Base-by-base conservation (phyloP, 495 filamentous ascomycete species). In the Sordaria brevicollis region DNA sequence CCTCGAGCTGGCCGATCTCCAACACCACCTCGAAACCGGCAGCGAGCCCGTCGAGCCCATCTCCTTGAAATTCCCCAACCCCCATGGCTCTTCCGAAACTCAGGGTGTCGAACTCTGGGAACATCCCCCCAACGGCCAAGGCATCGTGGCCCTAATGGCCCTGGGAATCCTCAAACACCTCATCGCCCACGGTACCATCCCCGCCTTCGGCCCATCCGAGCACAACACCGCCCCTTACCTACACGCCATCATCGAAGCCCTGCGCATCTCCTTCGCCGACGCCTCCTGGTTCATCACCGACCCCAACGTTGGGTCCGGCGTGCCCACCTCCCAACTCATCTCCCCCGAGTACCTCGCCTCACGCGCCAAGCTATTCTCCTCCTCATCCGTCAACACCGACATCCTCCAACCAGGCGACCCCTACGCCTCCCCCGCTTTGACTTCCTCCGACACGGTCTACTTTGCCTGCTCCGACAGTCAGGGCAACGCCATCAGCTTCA, bases 71-170 rank as follows among this genome's bases (percentile, higher is more conserved):
- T 94, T 95, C 81, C 86, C 82, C 13, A 90, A 89, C 4, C 86
- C 86, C 71, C 76, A 25, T 10, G 84, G 84, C 68, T 29, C 74
- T 9, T 31, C 67, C 31, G 31, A 37, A 34, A 69, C 21, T 39
- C 70, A 62, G 36, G 74, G 77, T 38, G 49, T 97, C 21, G 89
- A 95, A 74, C 77, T 99, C 2, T 98, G 94, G 94, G 95, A 99
- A 73, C 94, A 97, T 79, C 93, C 95, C 41, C 95, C 95, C n/a
- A 98, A 97, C 80, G 94, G 96, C 0, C 95, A 99, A 79, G 95
- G 95, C 11, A 91, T 99, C 71, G 93, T 98, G 0, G 96, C 95
- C 5, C 84, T 98, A 41, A 96, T 98, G 88, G 90, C 95, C 1
- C 83, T 99, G 0, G 95, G 96, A 3, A 94, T 98, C 71, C 82